These are phyloP conservation scores for Gymnopilus junonius DNA, from an alignment of 768 basidiomycete genomes.

Conservation along the genomic window DNA sequence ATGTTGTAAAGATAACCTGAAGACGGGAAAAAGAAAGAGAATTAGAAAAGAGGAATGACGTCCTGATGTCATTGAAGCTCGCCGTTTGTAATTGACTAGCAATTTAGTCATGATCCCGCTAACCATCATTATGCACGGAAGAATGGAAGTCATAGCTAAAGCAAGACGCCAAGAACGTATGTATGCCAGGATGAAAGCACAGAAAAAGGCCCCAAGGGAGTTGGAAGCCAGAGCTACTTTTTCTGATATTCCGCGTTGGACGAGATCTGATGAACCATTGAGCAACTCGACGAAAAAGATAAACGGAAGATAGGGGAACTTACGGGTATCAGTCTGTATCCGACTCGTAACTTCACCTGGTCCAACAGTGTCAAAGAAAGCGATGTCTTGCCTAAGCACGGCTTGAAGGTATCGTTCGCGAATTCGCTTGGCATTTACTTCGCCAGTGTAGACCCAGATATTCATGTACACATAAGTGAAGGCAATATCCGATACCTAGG, in stretches of 20 bases:
- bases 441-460: conserved; percentile 77
- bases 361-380: conserved; percentile 89
- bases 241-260: conserved; percentile 91
- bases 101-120: conserved; percentile 76
- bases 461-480: conserved; percentile 77
- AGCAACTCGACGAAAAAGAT: no score
- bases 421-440: conserved; percentile 81
- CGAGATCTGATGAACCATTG: conserved; percentile 56
- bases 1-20: conserved; percentile 68
- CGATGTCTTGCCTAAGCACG: conserved; percentile 84
- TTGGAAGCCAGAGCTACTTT: conserved; percentile 75
- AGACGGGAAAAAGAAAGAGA: background rate
- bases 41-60: background rate
- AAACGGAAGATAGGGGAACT: conserved; percentile 23
- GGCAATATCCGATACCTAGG: conserved; percentile 79
- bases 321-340: conserved; percentile 87
- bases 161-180: conserved; percentile 79
- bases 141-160: conserved; percentile 76
- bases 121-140: conserved; percentile 80
- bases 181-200: conserved; percentile 81
- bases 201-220: conserved; percentile 71
- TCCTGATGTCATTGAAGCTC: conserved; percentile 34
- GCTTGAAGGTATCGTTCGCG: conserved; percentile 83
- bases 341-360: conserved; percentile 95
- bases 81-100: conserved; percentile 68